Base-by-base conservation (phyloP, 1,284 basidiomycete species). In the Kalmanozyma brasiliensis region DNA sequence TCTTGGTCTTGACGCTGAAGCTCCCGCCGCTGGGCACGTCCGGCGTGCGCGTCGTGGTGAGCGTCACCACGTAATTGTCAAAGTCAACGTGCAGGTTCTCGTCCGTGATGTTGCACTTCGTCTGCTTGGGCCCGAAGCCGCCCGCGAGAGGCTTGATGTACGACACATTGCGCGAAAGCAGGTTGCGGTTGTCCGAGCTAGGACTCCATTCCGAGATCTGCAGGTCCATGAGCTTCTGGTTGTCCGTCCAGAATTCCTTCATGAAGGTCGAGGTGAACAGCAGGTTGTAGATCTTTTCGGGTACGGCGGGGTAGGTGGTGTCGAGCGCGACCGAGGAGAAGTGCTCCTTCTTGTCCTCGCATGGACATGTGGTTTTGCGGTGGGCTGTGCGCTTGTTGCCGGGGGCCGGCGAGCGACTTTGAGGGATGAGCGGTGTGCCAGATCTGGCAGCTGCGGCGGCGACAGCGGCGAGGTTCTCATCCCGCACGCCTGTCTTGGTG, bases 211-310 rank as follows among this genome's bases (percentile, higher is more conserved):
- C 73, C 4, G 68, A 69, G 9, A 81, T 68, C 22, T 80, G 64
- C 32, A 80, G 55, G 35, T 81, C 80, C 43, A 87, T 84, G n/a
- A 98, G 86, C 79, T 92, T 94, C 83, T 98, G 94, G 69, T 92
- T 88, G 13, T 89, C 87, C 22, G 86, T 85, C 89, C 95, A 89
- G 83, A 98, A 99, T 30, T 91, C 90, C 82, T 94, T 94, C 81
- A 94, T 91, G 85, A 98, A 99, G 26, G 90, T 93, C 83, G 92
- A 94, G 49, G 93, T 90, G 82, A 98, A 98, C 85, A 98, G 92
- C 73, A 99, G 85, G 78, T 94, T 94, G 84, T 97, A 93, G 43
- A 98, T 91, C 84, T 92, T 91, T 77, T 97, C 94, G 1, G 94
- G 94, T 0, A 93, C 90, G 24, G 92, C 92, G 10, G 93, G 92